Conservation (phyloP, 192 early-diverging fungal species). For the Entomortierella beljakovae region DNA sequence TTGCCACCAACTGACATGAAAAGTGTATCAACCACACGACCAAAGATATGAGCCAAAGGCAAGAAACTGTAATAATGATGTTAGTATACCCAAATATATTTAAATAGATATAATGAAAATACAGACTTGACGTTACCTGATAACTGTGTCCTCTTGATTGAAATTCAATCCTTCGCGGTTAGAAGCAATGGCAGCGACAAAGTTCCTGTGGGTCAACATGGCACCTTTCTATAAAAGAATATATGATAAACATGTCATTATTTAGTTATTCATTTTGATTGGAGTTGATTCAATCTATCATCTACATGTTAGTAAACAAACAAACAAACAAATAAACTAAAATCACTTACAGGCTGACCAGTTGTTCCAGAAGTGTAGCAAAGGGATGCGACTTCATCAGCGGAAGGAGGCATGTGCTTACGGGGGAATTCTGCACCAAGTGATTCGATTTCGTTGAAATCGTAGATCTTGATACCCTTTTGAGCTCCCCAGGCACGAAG, state of each 20-base stretch:
- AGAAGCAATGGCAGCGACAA: constrained; percentile 64
- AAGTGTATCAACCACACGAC: constrained; percentile 69
- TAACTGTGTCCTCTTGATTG: constrained; percentile 25
- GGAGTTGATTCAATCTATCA: no score
- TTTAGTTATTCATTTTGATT: no score
- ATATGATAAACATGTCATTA: not conserved
- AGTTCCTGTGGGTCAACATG: constrained; percentile 88
- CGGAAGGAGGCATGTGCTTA: constrained; percentile 66
- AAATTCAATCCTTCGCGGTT: constrained; percentile 45
- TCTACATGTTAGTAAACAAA: not conserved
- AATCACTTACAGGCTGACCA: constrained; percentile 72
- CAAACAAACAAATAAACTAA: not conserved
- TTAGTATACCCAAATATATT: not conserved
- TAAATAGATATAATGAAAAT: not conserved
- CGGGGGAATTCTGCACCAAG: constrained; percentile 70
- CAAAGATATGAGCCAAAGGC: constrained; percentile 94
- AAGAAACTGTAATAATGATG: constrained; percentile 57
- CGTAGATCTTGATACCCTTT: constrained; percentile 68
- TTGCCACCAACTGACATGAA: constrained; percentile 69
- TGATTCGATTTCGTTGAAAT: constrained; percentile 70
- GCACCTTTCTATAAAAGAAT: constrained; percentile 58
- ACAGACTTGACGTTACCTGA: constrained; percentile 24
- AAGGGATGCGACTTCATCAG: constrained; percentile 76
- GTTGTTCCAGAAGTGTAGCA: constrained; percentile 93
- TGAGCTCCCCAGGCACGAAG: constrained; percentile 74